Conservation (phyloP, 805 yeast genomes). For the Gaillardinia entomophila region DNA sequence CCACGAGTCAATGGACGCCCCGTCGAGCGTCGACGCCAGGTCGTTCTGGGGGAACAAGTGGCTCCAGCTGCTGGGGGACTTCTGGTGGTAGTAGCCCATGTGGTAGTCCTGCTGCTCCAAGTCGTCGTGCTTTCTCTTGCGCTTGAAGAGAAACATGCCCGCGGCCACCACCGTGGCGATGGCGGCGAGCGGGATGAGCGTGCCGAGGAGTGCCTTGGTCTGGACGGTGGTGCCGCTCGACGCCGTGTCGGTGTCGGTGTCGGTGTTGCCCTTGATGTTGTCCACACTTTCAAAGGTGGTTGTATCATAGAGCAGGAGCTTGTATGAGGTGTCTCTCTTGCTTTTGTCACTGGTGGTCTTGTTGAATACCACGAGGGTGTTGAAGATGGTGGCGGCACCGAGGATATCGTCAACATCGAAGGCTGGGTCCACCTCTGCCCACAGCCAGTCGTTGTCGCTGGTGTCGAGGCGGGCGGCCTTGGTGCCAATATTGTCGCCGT, state of each 20-base stretch:
- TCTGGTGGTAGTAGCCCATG: conserved; percentile 23
- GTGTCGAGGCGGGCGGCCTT: conserved; percentile 14
- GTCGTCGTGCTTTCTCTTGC: conserved; percentile 14
- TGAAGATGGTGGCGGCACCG: conserved; percentile 51
- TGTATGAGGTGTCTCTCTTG: conserved; percentile 21
- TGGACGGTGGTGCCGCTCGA: conserved; percentile 5
- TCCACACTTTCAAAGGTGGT: conserved; percentile 26
- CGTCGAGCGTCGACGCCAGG: conserved; percentile 36
- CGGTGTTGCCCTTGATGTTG: conserved; percentile 17
- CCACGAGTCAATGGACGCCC: conserved; percentile 49
- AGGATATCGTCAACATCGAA: conserved; percentile 20
- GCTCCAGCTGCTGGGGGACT: neutral
- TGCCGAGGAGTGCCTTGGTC: conserved; percentile 30
- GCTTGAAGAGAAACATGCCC: conserved; percentile 12
- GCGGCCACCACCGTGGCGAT: conserved; percentile 9
- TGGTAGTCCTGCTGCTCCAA: conserved; percentile 21
- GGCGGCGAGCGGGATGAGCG: conserved; percentile 29
- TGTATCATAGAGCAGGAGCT: conserved; percentile 37
- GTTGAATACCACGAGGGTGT: conserved; percentile 42
- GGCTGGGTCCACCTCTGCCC: conserved; percentile 24
- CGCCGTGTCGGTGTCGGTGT: conserved; percentile 10
- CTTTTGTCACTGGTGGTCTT: conserved; percentile 7
- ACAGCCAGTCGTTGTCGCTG: conserved; percentile 25
- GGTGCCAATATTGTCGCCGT: conserved; percentile 11
- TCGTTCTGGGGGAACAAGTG: conserved; percentile 14